phyloP scores from a whole-genome alignment of 169 alveolate species.

The Cryptosporidium ryanae region DNA sequence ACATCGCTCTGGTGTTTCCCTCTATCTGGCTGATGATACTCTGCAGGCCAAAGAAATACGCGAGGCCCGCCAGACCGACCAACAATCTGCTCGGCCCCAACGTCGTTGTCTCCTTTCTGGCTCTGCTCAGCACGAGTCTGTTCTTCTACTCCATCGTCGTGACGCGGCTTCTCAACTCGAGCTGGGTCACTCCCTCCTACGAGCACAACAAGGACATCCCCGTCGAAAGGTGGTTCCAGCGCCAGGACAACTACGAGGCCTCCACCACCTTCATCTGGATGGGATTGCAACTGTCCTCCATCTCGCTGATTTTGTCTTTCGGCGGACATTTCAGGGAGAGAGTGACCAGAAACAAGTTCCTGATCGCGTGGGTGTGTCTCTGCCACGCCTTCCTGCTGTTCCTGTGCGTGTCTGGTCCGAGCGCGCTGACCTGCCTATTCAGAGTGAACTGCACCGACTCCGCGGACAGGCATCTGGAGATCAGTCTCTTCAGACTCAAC shows the following conservation, averaged over 20 bases:
- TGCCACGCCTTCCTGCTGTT: constrained; percentile 27
- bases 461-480: not conserved
- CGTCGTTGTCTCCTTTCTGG: constrained; percentile 26
- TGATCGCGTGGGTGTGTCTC: constrained; percentile 39
- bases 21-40: constrained; percentile 49
- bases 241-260: constrained; percentile 72
- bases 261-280: constrained; percentile 61
- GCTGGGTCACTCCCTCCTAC: constrained; percentile 40
- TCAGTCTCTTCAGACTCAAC: constrained; percentile 14
- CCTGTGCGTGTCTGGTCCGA: constrained; percentile 28
- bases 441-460: constrained; percentile 63
- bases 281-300: constrained; percentile 62
- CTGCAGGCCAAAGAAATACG: constrained; percentile 36
- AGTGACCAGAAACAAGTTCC: constrained; percentile 48
- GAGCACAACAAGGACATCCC: constrained; percentile 37
- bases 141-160: constrained; percentile 35
- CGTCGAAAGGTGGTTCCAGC: constrained; percentile 59
- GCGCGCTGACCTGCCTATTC: constrained; percentile 51
- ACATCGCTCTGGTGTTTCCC: constrained; percentile 36
- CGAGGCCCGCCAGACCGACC: constrained; percentile 30
- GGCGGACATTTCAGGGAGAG: constrained; percentile 63
- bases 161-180: constrained; percentile 9
- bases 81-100: constrained; percentile 33
- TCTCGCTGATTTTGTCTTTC: constrained; percentile 38
- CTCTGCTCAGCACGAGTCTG: constrained; percentile 16